Base-by-base conservation (phyloP, 164 flowering plant species). In the Tinospora cordifolia region DNA sequence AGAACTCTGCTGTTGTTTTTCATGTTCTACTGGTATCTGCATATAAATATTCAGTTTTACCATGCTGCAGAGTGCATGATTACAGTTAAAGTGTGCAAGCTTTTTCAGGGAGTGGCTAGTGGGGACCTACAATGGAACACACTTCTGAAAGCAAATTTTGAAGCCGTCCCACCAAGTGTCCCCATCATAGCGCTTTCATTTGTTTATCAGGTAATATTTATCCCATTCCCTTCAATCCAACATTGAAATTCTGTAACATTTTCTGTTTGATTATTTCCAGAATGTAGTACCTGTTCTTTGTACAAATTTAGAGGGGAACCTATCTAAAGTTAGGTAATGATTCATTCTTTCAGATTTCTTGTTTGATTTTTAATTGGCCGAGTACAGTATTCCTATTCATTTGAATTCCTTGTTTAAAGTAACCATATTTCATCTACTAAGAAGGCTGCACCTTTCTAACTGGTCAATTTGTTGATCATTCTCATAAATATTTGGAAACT, bases 241-340 rank as follows among this genome's bases (percentile, higher is more conserved):
- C 10, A 68, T 49, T 68, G 44, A 69, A 57, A 57, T n/a, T 69
- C 59, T 21, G 58, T 59, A 70, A 67, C 47, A 34, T 69, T 51
- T 49, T 21, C 22, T 26, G 26, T 68, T 38, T 30, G 54, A 27
- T 66, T 74, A 71, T 63, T 54, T 14, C 49, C 92, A 93, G 97
- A 93, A 93, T 81, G 98, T 91, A 3, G 97, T 93, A 21, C 97
- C 97, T 64, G 96, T 93, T 72, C 86, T 93, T 71, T 93, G 96
- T 76, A 88, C 94, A 25, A 82, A 93, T 87, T 88, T 93, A 69
- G 97, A 93, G 81, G 98, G 98, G 64, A 60, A 91, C 83, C 83
- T 90, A 65, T 79, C 91, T 70, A 90, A 90, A 90, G 94, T 93
- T 79, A 93, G 97, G 98, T 93, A 84, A 86, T 40, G 73, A 69